A percentile compares a stretch with the other conserved stretches of the same genome.
These are phyloP conservation scores for Groenewaldozyma salmanticensis DNA, from an alignment of 805 yeast species.

Conservation along the genomic window DNA sequence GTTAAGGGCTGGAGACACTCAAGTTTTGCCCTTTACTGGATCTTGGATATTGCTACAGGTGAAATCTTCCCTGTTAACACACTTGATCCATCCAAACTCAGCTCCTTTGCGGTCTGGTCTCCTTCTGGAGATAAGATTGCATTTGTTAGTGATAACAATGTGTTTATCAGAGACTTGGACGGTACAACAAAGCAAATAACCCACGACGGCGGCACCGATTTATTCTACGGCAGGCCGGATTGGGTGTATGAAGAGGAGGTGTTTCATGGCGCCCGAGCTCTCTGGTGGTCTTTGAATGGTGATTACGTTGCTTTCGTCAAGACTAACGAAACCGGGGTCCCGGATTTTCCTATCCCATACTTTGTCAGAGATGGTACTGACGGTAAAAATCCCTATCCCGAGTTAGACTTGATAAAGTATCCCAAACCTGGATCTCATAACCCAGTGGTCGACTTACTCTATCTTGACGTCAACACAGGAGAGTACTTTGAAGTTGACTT, in stretches of 20 bases:
- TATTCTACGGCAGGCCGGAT: conserved; percentile 84
- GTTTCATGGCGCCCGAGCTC: conserved; percentile 52
- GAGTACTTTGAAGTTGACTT: conserved; percentile 19
- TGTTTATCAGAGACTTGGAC: conserved; percentile 46
- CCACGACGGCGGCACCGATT: conserved; percentile 53
- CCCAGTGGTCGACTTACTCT: conserved; percentile 50
- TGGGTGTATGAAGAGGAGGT: conserved; percentile 96
- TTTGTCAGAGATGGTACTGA: conserved; percentile 40
- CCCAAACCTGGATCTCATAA: conserved; percentile 79
- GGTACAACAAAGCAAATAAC: conserved; percentile 43
- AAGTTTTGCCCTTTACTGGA: conserved; percentile 48
- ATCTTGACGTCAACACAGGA: conserved; percentile 31
- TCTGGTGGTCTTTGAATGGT: conserved; percentile 86
- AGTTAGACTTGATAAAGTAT: conserved; percentile 52
- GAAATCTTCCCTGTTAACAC: conserved; percentile 26
- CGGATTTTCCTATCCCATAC: conserved; percentile 64
- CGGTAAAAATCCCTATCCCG: conserved; percentile 43
- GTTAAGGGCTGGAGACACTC: conserved; percentile 62
- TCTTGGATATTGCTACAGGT: conserved; percentile 39
- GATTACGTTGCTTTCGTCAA: conserved; percentile 52
- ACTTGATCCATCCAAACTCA: conserved; percentile 15
- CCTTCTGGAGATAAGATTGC: conserved; percentile 61
- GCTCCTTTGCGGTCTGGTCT: conserved; percentile 62
- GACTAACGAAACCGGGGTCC: conserved; percentile 66
- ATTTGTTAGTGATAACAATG: conserved; percentile 57